Conservation (phyloP, 2,329 filamentous ascomycete species). For the Botrytis fragariae region DNA sequence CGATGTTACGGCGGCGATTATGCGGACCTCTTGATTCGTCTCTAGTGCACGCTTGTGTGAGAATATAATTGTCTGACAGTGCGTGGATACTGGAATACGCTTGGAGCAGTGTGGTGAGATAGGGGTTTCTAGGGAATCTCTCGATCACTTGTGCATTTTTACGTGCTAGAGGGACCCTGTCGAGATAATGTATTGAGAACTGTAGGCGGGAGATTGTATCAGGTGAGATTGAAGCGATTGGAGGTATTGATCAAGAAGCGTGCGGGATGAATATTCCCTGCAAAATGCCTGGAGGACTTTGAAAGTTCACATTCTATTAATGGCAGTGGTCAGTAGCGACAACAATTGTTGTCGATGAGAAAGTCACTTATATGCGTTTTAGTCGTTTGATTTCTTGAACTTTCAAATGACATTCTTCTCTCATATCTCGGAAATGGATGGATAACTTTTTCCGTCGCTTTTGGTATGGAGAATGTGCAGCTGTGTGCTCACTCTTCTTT, state of each 20-base stretch:
- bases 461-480: neutral
- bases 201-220: neutral
- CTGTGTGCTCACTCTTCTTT: neutral
- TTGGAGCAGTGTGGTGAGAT: neutral
- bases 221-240: neutral
- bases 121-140: neutral
- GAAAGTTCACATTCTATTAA: neutral
- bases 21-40: neutral
- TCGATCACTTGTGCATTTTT: neutral
- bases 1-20: neutral
- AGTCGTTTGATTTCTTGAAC: neutral
- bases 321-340: neutral
- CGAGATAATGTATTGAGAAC: neutral
- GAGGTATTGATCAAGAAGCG: neutral
- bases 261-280: rapidly evolving
- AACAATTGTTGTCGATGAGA: neutral
- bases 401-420: neutral
- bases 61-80: neutral
- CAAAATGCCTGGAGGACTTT: neutral
- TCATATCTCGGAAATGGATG: neutral
- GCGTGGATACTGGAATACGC: neutral
- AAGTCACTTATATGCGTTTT: neutral
- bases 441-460: neutral
- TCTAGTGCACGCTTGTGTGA: neutral
- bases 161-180: neutral